Evolutionary conservation across 2,329 filamentous ascomycete genomes (phyloP).

Genomic region (Sporothrix sp.): DNA sequence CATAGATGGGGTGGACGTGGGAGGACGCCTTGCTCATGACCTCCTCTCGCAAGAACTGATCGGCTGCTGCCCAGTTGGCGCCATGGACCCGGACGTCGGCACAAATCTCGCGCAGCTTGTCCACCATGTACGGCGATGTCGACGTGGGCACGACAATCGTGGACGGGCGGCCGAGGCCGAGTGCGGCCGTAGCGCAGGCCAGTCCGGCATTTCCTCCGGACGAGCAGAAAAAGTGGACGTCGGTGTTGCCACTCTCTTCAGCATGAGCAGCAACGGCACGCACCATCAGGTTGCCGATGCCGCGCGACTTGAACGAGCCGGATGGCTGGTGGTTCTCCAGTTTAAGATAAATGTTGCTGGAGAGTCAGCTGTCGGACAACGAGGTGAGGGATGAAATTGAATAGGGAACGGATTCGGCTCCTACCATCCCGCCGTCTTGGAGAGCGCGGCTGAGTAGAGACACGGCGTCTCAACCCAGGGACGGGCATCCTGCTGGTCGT

Average conservation of each 20-base stretch:
- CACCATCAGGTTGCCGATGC: constrained; percentile 62
- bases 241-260: constrained; percentile 21
- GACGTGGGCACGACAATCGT: constrained; percentile 63
- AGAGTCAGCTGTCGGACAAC: too few species aligned
- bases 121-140: constrained; percentile 58
- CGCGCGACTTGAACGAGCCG: constrained; percentile 74
- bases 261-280: constrained; percentile 28
- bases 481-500: constrained; percentile 17
- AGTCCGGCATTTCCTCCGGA: constrained; percentile 74
- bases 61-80: constrained; percentile 58
- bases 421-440: constrained; percentile 60
- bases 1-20: constrained; percentile 43
- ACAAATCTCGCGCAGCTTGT: constrained; percentile 55
- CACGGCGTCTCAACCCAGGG: constrained; percentile 63
- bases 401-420: too few species aligned
- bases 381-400: background rate
- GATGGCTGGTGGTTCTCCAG: constrained; percentile 73
- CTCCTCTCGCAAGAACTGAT: constrained; percentile 49
- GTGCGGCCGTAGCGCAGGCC: constrained; percentile 64
- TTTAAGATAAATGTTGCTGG: constrained; percentile 68
- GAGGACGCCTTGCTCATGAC: constrained; percentile 31
- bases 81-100: constrained; percentile 58
- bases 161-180: constrained; percentile 47
- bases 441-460: constrained; percentile 54
- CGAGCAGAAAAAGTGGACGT: constrained; percentile 61